Evolutionary conservation across 139 green algal species (phyloP).

Genomic region (Tetradesmus lagerheimii): DNA sequence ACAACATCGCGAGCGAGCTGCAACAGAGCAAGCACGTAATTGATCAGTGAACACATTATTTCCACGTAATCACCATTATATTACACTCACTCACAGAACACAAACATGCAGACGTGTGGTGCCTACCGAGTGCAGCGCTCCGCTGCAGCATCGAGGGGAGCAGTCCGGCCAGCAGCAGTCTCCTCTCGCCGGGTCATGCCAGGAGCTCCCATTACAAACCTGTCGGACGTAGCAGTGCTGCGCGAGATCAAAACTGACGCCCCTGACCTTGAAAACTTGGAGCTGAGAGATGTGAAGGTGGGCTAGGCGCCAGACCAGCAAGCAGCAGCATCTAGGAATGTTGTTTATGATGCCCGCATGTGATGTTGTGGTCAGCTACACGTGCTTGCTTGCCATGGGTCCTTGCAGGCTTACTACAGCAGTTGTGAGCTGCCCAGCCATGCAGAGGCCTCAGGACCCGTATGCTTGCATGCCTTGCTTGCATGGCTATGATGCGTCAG

Average conservation of each 20-base stretch:
- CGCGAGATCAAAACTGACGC: conserved; percentile 21
- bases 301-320: not conserved
- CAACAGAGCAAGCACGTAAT: not conserved
- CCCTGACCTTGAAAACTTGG: conserved; percentile 23
- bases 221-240: not conserved
- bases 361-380: not conserved
- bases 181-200: not conserved
- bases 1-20: not conserved
- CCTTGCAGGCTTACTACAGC: not conserved
- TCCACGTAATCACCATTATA: not conserved
- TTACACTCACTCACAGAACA: not conserved
- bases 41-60: not conserved
- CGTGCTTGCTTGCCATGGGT: not conserved
- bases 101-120: conserved; percentile 1
- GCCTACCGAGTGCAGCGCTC: not conserved
- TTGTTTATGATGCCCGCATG: not conserved
- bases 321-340: not conserved
- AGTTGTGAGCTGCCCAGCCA: too few species aligned
- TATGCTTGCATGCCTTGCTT: not conserved
- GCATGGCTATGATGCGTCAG: not conserved
- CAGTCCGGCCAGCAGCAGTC: not conserved
- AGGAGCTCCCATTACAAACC: not conserved
- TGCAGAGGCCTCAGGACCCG: not conserved
- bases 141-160: not conserved
- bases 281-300: conserved; percentile 49